A percentile compares a stretch with the other conserved stretches of the same genome.
Evolutionary conservation across 78 protist species (phyloP).

Genomic region (Chrysochromulina parva): DNA sequence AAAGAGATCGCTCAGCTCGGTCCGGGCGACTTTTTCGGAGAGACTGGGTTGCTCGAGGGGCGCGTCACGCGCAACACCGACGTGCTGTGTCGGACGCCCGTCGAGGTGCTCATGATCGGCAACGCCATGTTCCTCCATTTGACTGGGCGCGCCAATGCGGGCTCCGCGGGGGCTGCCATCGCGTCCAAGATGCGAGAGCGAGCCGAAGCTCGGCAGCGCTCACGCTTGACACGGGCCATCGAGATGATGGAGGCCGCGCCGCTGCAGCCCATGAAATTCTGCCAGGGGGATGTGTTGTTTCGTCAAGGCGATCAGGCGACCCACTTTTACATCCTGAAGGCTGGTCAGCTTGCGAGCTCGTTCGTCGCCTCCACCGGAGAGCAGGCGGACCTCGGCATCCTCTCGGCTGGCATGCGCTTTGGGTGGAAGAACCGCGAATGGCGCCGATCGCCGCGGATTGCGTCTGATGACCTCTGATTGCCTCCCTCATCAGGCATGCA

Average conservation of each 20-base stretch:
- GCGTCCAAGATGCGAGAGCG: background rate
- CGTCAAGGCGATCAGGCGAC: background rate
- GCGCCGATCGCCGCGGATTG: too few species aligned
- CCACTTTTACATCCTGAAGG: background rate
- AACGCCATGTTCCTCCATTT: background rate
- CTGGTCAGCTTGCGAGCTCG: background rate
- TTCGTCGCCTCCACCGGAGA: background rate
- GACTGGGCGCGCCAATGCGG: background rate
- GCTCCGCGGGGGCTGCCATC: background rate
- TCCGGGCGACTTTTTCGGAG: background rate
- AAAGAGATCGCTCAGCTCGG: background rate
- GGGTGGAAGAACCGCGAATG: too few species aligned
- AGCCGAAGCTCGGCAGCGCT: background rate
- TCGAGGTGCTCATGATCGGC: conserved; percentile 1
- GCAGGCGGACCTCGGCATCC: background rate
- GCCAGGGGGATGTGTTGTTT: too few species aligned
- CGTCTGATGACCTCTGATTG: too few species aligned
- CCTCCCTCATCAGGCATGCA: too few species aligned
- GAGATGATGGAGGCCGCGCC: background rate
- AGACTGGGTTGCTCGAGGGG: background rate
- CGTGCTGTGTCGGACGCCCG: background rate
- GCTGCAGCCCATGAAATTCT: background rate
- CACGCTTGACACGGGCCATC: background rate
- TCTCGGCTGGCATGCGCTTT: too few species aligned
- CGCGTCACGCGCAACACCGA: background rate